Conservation (phyloP, 495 filamentous ascomycete species). For the Aspergillus funiculosus region DNA sequence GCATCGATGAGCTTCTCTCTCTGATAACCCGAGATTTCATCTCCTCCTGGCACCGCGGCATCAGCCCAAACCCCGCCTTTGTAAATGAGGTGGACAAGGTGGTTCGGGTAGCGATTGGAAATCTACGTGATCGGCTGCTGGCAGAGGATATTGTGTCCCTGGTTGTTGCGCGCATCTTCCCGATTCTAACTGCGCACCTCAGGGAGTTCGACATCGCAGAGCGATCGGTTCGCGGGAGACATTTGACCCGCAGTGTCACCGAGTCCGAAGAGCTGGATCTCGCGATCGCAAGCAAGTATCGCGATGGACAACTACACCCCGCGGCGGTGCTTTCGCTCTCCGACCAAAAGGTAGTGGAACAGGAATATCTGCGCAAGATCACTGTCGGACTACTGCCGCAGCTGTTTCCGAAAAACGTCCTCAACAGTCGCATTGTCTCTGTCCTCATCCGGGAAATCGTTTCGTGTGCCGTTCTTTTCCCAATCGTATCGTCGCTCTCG, state of each 20-base stretch:
- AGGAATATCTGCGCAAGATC: constrained; percentile 75
- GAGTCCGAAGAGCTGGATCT: constrained; percentile 94
- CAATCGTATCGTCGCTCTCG: constrained; percentile 38
- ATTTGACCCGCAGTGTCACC: constrained; percentile 82
- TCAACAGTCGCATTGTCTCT: constrained; percentile 71
- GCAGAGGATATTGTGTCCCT: constrained; percentile 74
- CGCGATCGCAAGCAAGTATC: constrained; percentile 89
- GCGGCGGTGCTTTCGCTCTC: constrained; percentile 78
- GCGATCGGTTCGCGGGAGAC: constrained; percentile 73
- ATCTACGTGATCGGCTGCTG: constrained; percentile 62
- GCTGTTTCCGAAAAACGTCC: constrained; percentile 65
- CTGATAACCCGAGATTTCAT: constrained; percentile 81
- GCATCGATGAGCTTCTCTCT: constrained; percentile 72
- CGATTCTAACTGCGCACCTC: constrained; percentile 85
- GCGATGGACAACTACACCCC: constrained; percentile 80
- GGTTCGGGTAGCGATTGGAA: constrained; percentile 66
- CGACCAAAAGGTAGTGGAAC: constrained; percentile 75
- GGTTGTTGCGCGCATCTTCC: constrained; percentile 73
- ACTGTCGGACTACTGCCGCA: constrained; percentile 65
- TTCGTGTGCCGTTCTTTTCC: constrained; percentile 42
- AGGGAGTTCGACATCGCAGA: constrained; percentile 89
- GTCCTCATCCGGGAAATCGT: constrained; percentile 82
- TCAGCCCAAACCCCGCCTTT: constrained; percentile 76
- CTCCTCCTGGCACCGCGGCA: constrained; percentile 78
- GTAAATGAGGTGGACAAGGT: constrained; percentile 76